Conservation (phyloP, 2,329 filamentous ascomycete genomes). For the Trichophyton equinum region DNA sequence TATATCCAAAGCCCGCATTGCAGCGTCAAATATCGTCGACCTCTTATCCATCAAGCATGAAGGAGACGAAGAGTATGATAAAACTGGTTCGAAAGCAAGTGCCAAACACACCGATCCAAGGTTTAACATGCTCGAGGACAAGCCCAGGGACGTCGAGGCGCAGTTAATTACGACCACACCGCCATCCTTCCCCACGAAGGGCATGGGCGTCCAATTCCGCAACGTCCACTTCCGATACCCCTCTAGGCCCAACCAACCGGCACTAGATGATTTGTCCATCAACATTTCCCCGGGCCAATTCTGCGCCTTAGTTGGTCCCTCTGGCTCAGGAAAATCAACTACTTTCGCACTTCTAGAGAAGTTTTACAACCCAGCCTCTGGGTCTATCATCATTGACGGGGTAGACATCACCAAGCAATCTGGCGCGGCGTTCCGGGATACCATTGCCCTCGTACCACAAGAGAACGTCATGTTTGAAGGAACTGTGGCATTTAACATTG, state of each 20-base stretch:
- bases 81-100: conserved; percentile 12
- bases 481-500: conserved; percentile 36
- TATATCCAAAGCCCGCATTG: conserved; percentile 48
- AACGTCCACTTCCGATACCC: conserved; percentile 55
- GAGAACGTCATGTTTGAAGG: conserved; percentile 39
- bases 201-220: conserved; percentile 42
- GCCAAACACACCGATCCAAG: conserved; percentile 9
- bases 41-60: conserved; percentile 24
- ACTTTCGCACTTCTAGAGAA: conserved; percentile 46
- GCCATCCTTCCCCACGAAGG: conserved; percentile 17
- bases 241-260: conserved; percentile 44
- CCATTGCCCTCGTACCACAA: conserved; percentile 37
- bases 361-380: conserved; percentile 42
- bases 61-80: conserved; percentile 11
- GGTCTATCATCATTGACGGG: conserved; percentile 42
- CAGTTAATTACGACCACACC: not conserved
- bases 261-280: conserved; percentile 46
- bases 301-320: conserved; percentile 52
- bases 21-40: conserved; percentile 44
- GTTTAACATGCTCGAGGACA: conserved; percentile 14
- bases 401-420: conserved; percentile 33
- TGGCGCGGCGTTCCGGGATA: conserved; percentile 30
- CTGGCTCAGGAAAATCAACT: conserved; percentile 55
- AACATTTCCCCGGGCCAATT: conserved; percentile 48
- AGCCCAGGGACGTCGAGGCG: conserved; percentile 20